Conservation (phyloP, 2,329 filamentous ascomycete species). For the Magnaporthales sp. region DNA sequence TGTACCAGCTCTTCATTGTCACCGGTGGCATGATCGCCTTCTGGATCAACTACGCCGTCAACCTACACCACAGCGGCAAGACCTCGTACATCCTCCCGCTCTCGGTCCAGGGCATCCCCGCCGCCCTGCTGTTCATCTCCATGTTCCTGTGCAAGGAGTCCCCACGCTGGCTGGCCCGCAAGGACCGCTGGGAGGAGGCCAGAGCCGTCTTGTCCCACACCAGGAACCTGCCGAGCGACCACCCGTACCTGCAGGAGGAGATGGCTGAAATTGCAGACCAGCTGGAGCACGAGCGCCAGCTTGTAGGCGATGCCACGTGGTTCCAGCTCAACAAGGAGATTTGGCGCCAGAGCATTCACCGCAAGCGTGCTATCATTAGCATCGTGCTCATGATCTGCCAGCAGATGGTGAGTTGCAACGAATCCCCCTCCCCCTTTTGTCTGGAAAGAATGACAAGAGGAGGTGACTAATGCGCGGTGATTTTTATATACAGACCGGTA, state of each 20-base stretch:
- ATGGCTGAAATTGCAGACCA: conserved; percentile 20
- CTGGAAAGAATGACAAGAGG: too few species aligned
- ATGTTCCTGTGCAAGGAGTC: conserved; percentile 53
- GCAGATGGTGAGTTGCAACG: conserved; percentile 32
- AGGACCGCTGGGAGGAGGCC: conserved; percentile 60
- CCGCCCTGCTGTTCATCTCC: conserved; percentile 40
- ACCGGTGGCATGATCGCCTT: conserved; percentile 40
- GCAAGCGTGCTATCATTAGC: conserved; percentile 38
- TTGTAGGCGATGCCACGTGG: conserved; percentile 14
- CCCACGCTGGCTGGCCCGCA: conserved; percentile 61
- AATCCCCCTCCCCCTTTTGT: neutral
- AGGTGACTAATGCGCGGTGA: neutral
- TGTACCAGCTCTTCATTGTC: conserved; percentile 47
- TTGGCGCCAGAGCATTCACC: conserved; percentile 28
- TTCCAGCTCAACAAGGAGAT: conserved; percentile 17
- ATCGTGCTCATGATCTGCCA: conserved; percentile 43
- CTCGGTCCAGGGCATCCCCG: conserved; percentile 46
- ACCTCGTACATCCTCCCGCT: conserved; percentile 38
- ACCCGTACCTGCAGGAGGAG: conserved; percentile 27
- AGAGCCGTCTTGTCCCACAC: conserved; percentile 43
- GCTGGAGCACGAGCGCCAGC: conserved; percentile 19
- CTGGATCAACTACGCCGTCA: conserved; percentile 44
- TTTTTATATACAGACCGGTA: conserved; percentile 21
- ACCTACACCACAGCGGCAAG: conserved; percentile 20
- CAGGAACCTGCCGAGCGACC: conserved; percentile 23